Conservation (phyloP, 257 asterid species). For the Scutellaria galericulata region DNA sequence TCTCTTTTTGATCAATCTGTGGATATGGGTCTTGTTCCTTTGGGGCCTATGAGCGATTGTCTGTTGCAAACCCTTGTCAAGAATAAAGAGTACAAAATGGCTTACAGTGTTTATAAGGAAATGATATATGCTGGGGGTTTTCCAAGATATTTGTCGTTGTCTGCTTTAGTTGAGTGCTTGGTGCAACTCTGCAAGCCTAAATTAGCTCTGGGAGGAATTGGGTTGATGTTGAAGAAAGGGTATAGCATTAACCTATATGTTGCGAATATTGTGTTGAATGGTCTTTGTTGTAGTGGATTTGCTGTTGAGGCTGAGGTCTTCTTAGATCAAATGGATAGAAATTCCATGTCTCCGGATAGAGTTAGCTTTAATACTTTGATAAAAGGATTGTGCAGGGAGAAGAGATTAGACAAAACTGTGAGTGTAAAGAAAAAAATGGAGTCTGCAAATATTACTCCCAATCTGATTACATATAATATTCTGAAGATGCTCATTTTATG, state of each 20-base stretch:
- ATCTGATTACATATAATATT: no score
- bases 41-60: conserved; percentile 39
- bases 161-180: no score
- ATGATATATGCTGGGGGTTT: conserved; percentile 47
- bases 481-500: no score
- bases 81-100: conserved; percentile 55
- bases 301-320: not conserved
- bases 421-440: no score
- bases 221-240: conserved; percentile 62
- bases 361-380: no score
- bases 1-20: conserved; percentile 46
- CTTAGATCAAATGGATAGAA: no score
- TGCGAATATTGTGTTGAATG: conserved; percentile 59
- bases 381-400: no score
- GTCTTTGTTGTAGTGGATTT: conserved; percentile 54
- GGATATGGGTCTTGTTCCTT: conserved; percentile 53
- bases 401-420: no score
- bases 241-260: conserved; percentile 47
- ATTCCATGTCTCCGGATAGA: no score
- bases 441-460: no score
- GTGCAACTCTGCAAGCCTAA: conserved; percentile 46
- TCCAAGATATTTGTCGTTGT: conserved; percentile 50
- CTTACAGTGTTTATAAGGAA: conserved; percentile 50
- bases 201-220: conserved; percentile 52
- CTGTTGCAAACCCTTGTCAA: conserved; percentile 10